These are phyloP conservation scores for Neocallimastix lanati DNA, from an alignment of 192 early-diverging fungal genomes.

Conservation along the genomic window DNA sequence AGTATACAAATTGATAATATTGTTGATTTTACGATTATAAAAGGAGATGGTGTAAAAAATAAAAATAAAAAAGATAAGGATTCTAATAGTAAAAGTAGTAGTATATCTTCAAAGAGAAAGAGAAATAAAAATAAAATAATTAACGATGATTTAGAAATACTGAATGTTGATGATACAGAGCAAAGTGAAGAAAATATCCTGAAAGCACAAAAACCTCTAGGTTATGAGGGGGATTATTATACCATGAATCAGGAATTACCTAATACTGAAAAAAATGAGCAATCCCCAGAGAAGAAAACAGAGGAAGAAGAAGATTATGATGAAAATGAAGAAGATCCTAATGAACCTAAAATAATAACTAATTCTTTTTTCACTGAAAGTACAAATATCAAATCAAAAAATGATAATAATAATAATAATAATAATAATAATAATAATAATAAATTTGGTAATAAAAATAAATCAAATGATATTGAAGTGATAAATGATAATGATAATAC, in stretches of 20 bases:
- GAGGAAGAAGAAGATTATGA: neutral
- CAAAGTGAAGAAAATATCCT: neutral
- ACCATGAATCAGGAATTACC: neutral
- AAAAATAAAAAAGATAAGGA: neutral
- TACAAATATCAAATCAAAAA: neutral
- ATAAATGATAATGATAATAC: neutral
- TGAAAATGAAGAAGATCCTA: neutral
- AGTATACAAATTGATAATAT: neutral
- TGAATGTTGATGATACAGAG: neutral
- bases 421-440: too few species aligned
- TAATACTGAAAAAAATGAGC: neutral
- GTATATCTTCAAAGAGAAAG: neutral
- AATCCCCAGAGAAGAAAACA: neutral
- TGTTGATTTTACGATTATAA: neutral
- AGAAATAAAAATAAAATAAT: neutral
- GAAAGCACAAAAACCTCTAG: neutral
- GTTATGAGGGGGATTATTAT: neutral
- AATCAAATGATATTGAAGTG: neutral
- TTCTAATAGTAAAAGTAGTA: neutral
- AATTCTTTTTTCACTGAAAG: neutral
- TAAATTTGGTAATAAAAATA: neutral
- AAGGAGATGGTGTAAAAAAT: neutral
- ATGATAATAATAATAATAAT: neutral
- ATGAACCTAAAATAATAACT: neutral
- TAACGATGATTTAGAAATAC: neutral